These are phyloP conservation scores for Clitocybe nebularis DNA, from an alignment of 1,284 basidiomycete species.

Conservation along the genomic window DNA sequence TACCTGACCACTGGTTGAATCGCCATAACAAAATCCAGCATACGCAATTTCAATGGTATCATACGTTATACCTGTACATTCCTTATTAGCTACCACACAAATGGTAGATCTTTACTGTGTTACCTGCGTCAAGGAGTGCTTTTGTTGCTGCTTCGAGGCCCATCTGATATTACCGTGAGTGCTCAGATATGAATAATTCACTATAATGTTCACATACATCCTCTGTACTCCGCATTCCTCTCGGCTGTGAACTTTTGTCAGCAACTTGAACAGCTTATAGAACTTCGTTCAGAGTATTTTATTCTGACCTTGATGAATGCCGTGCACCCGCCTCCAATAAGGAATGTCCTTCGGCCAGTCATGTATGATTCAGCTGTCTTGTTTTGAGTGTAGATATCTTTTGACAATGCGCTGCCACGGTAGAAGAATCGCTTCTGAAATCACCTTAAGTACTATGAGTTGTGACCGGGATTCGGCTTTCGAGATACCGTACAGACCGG, in stretches of 20 bases:
- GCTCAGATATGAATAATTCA: neutral
- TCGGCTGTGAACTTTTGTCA: slow-evolving; percentile 13
- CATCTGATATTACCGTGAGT: slow-evolving; percentile 42
- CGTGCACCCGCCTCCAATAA: slow-evolving; percentile 78
- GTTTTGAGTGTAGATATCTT: neutral
- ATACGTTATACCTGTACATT: slow-evolving; percentile 65
- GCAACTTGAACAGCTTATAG: neutral
- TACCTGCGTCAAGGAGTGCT: slow-evolving; percentile 80
- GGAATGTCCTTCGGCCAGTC: slow-evolving; percentile 54
- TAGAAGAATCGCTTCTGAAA: too few species aligned
- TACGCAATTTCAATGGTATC: slow-evolving; percentile 73
- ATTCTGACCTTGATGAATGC: slow-evolving; percentile 72
- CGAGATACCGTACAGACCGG: too few species aligned
- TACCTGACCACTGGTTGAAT: slow-evolving; percentile 80
- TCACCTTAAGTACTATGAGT: too few species aligned
- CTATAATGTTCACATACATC: slow-evolving; percentile 42
- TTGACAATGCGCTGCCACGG: too few species aligned
- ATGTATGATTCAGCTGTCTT: slow-evolving; percentile 17
- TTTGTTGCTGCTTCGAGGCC: slow-evolving; percentile 82
- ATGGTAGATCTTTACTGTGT: slow-evolving; percentile 11
- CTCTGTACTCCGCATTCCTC: slow-evolving; percentile 50
- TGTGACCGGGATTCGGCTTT: too few species aligned
- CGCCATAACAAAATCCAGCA: slow-evolving; percentile 80
- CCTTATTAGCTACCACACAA: too few species aligned
- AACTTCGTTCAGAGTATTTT: neutral